Conservation (phyloP, 2,329 filamentous ascomycete species). For the Biscogniauxia marginata region DNA sequence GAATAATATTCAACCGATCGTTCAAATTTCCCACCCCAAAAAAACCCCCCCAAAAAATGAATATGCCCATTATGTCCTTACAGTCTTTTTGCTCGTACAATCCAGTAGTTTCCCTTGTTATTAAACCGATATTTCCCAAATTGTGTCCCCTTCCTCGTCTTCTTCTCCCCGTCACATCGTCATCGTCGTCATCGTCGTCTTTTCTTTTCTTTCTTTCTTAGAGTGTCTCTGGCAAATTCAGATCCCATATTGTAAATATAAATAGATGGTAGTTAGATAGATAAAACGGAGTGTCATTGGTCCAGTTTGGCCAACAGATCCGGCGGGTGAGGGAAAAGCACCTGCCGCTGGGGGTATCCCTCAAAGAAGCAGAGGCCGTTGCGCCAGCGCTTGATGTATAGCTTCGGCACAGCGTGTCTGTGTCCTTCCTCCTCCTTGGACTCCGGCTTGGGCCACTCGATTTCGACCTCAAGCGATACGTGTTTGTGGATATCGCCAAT, state of each 20-base stretch:
- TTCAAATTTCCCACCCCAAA: not conserved
- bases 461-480: slow-evolving; percentile 29
- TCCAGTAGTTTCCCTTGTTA: not conserved
- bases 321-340: slow-evolving; percentile 30
- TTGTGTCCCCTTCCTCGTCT: not conserved
- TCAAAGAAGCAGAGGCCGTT: slow-evolving; percentile 30
- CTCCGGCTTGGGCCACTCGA: slow-evolving; percentile 20
- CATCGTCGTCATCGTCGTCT: not conserved
- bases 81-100: not conserved
- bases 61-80: not conserved
- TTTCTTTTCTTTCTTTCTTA: too few relatives aligned
- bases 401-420: slow-evolving; percentile 11
- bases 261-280: not conserved
- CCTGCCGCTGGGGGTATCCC: slow-evolving; percentile 9
- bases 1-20: not conserved
- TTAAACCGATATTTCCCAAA: not conserved
- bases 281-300: slow-evolving; percentile 1
- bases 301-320: slow-evolving; percentile 17
- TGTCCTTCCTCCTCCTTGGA: not conserved
- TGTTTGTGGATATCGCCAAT: slow-evolving; percentile 21
- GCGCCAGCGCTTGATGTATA: slow-evolving; percentile 30
- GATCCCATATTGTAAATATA: not conserved
- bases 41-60: not conserved
- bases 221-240: not conserved
- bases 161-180: not conserved